These are phyloP conservation scores for Nicotiana rustica DNA, from an alignment of 305 asterid species.

Conservation along the genomic window DNA sequence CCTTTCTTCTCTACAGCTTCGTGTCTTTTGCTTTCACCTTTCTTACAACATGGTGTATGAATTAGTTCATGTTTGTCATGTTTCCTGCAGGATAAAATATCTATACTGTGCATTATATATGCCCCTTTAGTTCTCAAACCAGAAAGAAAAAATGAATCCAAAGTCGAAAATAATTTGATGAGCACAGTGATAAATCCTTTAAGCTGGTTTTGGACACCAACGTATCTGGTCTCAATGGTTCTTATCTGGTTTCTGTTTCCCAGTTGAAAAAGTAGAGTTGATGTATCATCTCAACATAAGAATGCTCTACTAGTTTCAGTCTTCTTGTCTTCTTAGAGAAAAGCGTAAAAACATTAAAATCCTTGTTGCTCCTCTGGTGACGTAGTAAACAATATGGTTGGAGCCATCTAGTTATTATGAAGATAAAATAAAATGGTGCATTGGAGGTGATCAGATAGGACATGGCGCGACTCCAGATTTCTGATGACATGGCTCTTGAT, in stretches of 20 bases:
- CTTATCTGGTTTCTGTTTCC: slow-evolving; percentile 4
- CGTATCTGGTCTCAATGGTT: not conserved
- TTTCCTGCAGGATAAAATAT: slow-evolving; percentile 27
- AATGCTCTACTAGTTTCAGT: slow-evolving; percentile 1
- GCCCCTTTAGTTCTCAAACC: slow-evolving; percentile 7
- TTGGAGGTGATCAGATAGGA: not conserved
- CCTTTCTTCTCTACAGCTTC: not conserved
- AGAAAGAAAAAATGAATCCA: slow-evolving; percentile 3
- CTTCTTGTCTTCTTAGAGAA: not conserved
- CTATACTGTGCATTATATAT: slow-evolving; percentile 7
- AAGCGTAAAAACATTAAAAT: not conserved
- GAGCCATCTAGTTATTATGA: not conserved
- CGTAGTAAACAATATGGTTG: not conserved
- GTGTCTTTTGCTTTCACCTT: not conserved
- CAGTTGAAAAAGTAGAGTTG: slow-evolving; percentile 26
- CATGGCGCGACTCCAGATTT: too few relatives aligned
- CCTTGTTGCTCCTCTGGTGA: not conserved
- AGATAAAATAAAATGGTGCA: slow-evolving; percentile 4
- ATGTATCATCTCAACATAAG: slow-evolving; percentile 9
- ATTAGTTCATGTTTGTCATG: slow-evolving; percentile 7
- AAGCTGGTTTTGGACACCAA: slow-evolving; percentile 7
- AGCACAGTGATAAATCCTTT: slow-evolving; percentile 13
- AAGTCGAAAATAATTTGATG: slow-evolving; percentile 4
- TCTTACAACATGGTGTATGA: slow-evolving; percentile 25
- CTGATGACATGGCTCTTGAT: too few relatives aligned